Percentiles rank a stretch among this genome's conserved stretches.
These are phyloP conservation scores for Coemansia sp. DNA, from an alignment of 192 early-diverging fungal species.

Conservation along the genomic window DNA sequence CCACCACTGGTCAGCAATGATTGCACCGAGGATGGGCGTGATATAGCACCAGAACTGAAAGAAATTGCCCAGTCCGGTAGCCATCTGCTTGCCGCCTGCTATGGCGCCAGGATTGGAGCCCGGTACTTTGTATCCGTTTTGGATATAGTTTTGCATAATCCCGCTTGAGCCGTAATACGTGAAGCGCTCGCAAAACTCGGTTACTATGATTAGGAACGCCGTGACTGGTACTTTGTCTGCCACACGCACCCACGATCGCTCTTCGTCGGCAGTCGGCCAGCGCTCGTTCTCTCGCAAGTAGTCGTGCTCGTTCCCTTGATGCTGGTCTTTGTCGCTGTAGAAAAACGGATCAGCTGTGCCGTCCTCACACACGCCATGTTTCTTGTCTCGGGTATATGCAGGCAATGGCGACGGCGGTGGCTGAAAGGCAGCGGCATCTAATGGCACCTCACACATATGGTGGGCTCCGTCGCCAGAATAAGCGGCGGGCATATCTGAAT, in stretches of 20 bases:
- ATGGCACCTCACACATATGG: slow-evolving; percentile 3
- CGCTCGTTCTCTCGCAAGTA: slow-evolving; percentile 16
- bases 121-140: slow-evolving; percentile 37
- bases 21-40: slow-evolving; percentile 57
- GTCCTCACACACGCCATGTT: too few relatives aligned
- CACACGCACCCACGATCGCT: slow-evolving; percentile 47
- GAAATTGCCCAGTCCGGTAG: slow-evolving; percentile 51
- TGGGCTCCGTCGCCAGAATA: not conserved
- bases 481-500: not conserved
- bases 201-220: slow-evolving; percentile 51
- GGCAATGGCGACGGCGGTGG: not conserved
- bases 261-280: slow-evolving; percentile 53
- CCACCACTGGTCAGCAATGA: slow-evolving; percentile 64
- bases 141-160: slow-evolving; percentile 58
- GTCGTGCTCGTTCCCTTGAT: slow-evolving; percentile 2
- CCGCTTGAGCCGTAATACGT: slow-evolving; percentile 56
- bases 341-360: too few relatives aligned
- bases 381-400: too few relatives aligned
- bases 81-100: slow-evolving; percentile 44
- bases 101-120: slow-evolving; percentile 42
- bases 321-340: too few relatives aligned
- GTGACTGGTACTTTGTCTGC: slow-evolving; percentile 52
- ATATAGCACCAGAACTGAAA: slow-evolving; percentile 57
- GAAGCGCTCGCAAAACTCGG: slow-evolving; percentile 58
- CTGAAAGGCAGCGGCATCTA: slow-evolving; percentile 4